Evolutionary conservation across 306 rosid genomes (phyloP), one percentile per base, ranked within the genome.

Genomic region (Cercis canadensis): DNA sequence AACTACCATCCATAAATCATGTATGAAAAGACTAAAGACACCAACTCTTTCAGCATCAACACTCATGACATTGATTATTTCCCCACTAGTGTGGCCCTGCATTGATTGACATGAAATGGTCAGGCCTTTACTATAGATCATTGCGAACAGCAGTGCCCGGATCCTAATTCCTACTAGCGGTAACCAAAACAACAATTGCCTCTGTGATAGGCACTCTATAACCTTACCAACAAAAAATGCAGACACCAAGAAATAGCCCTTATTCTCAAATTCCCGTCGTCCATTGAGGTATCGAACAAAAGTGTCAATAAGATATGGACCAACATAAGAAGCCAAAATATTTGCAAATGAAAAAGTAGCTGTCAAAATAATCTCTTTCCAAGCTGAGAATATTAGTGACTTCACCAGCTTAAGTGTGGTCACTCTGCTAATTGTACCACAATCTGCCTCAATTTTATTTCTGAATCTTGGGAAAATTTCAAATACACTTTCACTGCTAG

Each of bases 11-110:
- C 67, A 67, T 1, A 52, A 0, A 11, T 62, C 55, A 0, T 43
- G 43, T 31, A 68, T n/a, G 24, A 7, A 29, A 43, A 55, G 16
- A 45, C 36, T 16, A n/a, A 73, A 73, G 7, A 21, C 56, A 4
- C 67, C 75, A 8, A 79, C 13, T 45, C 66, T 67, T 50, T 73
- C 75, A 8, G 65, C 66, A 24, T 67, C 79, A 7, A 73, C 57
- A 3, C 53, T 17, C 67, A 73, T 73, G 10, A 79, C 12, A 53
- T 73, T 78, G 36, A 72, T 51, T 6, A 57, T 32, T 19, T 79
- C 78, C 2, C 67, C 79, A n/a, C 32, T 21, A 14, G 31, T 33
- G 14, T 56, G 43, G 6, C 50, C 58, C 31, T 67, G 55, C 56
- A 54, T 59, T 24, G 75, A 59, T 9, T 56, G 64, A 12, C 58